phyloP scores from a whole-genome alignment of 805 yeast genomes.

The Ogataea parapolymorpha region DNA sequence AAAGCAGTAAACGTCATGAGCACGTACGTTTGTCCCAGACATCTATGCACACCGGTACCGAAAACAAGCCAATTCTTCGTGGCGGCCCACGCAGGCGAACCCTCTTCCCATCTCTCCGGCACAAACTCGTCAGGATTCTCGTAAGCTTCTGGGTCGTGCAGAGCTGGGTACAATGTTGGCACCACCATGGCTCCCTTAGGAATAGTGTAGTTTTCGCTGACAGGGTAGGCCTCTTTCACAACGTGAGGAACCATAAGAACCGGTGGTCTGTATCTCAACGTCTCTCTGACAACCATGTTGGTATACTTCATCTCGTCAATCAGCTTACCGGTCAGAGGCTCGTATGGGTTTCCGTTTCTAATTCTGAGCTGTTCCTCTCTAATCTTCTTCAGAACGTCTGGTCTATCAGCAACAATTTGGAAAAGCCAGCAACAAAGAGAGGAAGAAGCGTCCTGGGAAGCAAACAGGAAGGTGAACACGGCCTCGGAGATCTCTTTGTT shows the following conservation, averaged over 20 bases:
- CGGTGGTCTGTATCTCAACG: constrained; percentile 94
- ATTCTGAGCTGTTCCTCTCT: constrained; percentile 89
- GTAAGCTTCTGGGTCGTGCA: constrained; percentile 96
- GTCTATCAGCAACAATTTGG: constrained; percentile 94
- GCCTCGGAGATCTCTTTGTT: constrained; percentile 94
- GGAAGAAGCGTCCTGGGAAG: constrained; percentile 97
- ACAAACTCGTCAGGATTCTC: constrained; percentile 91
- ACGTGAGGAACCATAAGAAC: constrained; percentile 97
- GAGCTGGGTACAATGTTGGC: constrained; percentile 92
- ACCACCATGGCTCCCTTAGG: constrained; percentile 98
- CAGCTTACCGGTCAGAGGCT: constrained; percentile 62
- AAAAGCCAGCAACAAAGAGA: constrained; percentile 97
- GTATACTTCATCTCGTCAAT: constrained; percentile 89
- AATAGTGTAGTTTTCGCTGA: constrained; percentile 78
- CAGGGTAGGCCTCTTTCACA: constrained; percentile 81
- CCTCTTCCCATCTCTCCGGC: constrained; percentile 93
- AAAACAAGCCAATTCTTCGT: constrained; percentile 94
- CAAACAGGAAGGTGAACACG: constrained; percentile 92
- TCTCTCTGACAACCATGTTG: constrained; percentile 84
- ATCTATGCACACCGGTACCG: constrained; percentile 96
- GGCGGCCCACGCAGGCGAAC: constrained; percentile 69
- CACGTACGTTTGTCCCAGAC: constrained; percentile 93
- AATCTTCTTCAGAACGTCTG: constrained; percentile 80
- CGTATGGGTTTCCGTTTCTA: constrained; percentile 70
- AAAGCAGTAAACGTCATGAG: constrained; percentile 83